phyloP scores from a whole-genome alignment of 2,329 filamentous ascomycete species.

The Scytalidium sp. region DNA sequence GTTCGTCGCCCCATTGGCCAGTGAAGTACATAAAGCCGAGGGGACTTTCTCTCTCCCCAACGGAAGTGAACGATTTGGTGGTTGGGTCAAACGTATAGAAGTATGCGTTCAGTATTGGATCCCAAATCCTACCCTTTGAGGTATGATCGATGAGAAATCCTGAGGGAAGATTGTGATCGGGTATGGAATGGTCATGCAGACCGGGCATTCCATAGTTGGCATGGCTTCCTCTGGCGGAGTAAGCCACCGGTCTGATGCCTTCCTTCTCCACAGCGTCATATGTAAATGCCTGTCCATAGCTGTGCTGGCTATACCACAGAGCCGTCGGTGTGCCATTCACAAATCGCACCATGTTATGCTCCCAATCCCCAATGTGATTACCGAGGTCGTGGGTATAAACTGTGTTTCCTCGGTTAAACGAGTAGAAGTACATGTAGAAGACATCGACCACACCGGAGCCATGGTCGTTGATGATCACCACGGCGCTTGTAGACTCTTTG shows the following conservation, averaged over 20 bases:
- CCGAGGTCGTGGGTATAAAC: conserved; percentile 27
- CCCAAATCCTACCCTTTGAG: conserved; percentile 55
- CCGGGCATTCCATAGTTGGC: conserved; percentile 61
- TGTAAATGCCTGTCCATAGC: conserved; percentile 59
- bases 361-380: conserved; percentile 63
- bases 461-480: conserved; percentile 57
- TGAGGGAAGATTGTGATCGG: conserved; percentile 52
- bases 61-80: conserved; percentile 19
- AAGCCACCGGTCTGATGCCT: conserved; percentile 51
- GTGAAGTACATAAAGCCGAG: conserved; percentile 52
- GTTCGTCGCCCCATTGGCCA: conserved; percentile 61
- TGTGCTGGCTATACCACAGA: conserved; percentile 63
- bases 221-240: conserved; percentile 59
- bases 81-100: conserved; percentile 49
- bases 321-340: conserved; percentile 48
- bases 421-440: conserved; percentile 33
- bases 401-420: conserved; percentile 29
- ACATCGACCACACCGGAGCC: conserved; percentile 41
- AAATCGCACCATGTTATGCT: conserved; percentile 67
- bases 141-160: conserved; percentile 53
- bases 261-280: conserved; percentile 53
- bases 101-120: conserved; percentile 53
- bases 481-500: conserved; percentile 43
- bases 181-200: conserved; percentile 61
- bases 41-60: conserved; percentile 34